Evolutionary conservation across 1,284 basidiomycete species (phyloP), one percentile per base, ranked within the genome.

Genomic region (Moesziomyces sp.): DNA sequence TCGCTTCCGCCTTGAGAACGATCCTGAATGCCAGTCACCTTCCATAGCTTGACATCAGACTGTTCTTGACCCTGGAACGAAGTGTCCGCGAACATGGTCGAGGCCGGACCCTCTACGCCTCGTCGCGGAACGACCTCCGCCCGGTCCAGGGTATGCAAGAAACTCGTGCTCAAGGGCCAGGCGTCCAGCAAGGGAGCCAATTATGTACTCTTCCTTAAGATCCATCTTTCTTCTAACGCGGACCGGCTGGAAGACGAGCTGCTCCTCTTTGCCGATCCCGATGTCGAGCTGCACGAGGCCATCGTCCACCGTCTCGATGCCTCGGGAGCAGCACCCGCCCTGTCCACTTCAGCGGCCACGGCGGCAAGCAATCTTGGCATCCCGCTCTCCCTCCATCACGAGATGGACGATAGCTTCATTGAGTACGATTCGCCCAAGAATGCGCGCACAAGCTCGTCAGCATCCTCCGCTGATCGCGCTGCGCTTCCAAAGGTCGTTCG

Each of bases 111-210:
- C 23, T 43, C 18, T 7, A 46, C 59, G 16, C 24, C 52, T 19
- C 35, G 44, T 5, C 47, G 58, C 4, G 21, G 43, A n/a, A 55
- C 35, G 35, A 42, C 56, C 26, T 35, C 47, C 8, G 5, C 52
- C 3, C 48, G 14, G 4, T 11, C 55, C 9, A 58, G 70, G 35
- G 56, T 75, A 40, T 72, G 73, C 56, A 66, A 71, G 50, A 75
- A 72, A 53, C 59, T 75, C 33, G 63, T 75, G 26, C 23, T 75
- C 47, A 66, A 67, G 24, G 73, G 73, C 10, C 58, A 68, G 18
- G 73, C 68, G 1, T 56, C 57, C 18, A 59, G 44, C 53, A 40
- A 61, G 1, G 64, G 57, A 13, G 63, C 73, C 23, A 52, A 51
- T 9, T 75, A 75, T 23, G 72, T 62, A 2, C 52, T 75, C 26